Evolutionary conservation across 2,329 filamentous ascomycete genomes (phyloP), one percentile per base, ranked within the genome.

Genomic region (Aphanocladium album): DNA sequence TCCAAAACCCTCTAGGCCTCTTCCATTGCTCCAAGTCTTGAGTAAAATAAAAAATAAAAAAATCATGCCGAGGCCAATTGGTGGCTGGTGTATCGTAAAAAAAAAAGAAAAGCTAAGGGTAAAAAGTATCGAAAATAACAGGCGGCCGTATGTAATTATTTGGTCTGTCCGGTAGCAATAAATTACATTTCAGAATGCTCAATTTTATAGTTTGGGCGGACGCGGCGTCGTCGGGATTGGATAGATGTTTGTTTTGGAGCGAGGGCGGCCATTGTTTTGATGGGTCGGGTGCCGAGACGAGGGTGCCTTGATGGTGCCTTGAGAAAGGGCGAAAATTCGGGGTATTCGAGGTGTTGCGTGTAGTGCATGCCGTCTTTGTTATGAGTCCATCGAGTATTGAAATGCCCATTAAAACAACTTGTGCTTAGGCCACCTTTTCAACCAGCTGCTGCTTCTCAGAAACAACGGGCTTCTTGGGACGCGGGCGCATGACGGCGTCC

Each of bases 401-500:
- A n/a, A n/a, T n/a, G n/a, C n/a, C n/a, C n/a, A n/a, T n/a, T n/a
- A n/a, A n/a, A n/a, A n/a, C n/a, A n/a, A n/a, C n/a, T n/a, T n/a
- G n/a, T n/a, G n/a, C n/a, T 66, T 71, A 70, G 43, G 66, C 62
- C 46, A 67, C 66, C 68, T 76, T 77, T 65, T 77, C 75, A 63
- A 67, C 68, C 30, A 72, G 66, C 62, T 72, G 72, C 67, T 77
- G 69, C 69, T 76, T 75, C 71, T 79, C 71, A 47, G 46, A 63
- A 21, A 63, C 46, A 5, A 65, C 64, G 57, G 72, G 69, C 67
- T 76, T 72, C 56, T 72, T 69, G 39, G 54, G 27, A 35, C 79
- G 75, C 23, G 80, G 84, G 65, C 89, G 86, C 82, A 95, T 93
- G 74, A 90, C 88, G 66, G 93, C 93, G 69, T 97, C 93, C 75